Percentiles rank a stretch among this genome's conserved stretches.
Conservation (phyloP, 495 filamentous ascomycete genomes). For the Hyaloscypha bicolor region DNA sequence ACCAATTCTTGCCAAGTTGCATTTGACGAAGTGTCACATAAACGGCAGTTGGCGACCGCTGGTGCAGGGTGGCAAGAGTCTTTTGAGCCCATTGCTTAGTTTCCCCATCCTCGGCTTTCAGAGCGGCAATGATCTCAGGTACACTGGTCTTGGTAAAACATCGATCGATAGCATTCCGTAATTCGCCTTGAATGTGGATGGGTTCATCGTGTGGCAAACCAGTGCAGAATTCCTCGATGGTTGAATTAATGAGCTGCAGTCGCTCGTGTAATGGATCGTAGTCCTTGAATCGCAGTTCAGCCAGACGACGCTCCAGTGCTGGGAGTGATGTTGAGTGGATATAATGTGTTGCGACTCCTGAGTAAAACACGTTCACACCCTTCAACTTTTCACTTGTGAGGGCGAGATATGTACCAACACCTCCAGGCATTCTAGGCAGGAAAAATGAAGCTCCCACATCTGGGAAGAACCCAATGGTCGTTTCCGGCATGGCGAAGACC, state of each 20-base stretch:
- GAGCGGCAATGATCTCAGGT: constrained; percentile 67
- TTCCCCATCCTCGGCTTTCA: constrained; percentile 56
- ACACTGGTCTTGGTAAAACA: constrained; percentile 71
- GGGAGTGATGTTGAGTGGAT: constrained; percentile 84
- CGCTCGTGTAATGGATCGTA: constrained; percentile 60
- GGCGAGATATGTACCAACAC: constrained; percentile 85
- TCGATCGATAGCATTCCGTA: constrained; percentile 80
- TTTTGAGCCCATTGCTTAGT: constrained; percentile 67
- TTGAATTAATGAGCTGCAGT: constrained; percentile 72
- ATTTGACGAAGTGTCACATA: constrained; percentile 81
- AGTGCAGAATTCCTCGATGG: constrained; percentile 88
- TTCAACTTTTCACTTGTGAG: constrained; percentile 80
- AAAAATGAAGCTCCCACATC: constrained; percentile 97
- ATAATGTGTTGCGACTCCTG: constrained; percentile 92
- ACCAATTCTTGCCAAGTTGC: constrained; percentile 73
- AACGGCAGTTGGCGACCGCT: constrained; percentile 81
- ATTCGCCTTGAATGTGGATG: constrained; percentile 61
- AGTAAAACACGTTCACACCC: constrained; percentile 80
- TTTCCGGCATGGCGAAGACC: constrained; percentile 97
- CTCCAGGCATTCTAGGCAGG: constrained; percentile 82
- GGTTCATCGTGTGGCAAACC: constrained; percentile 74
- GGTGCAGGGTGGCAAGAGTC: constrained; percentile 68
- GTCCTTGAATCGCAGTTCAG: constrained; percentile 87
- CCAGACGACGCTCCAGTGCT: constrained; percentile 79
- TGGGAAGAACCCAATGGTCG: constrained; percentile 95